Evolutionary conservation across 2,329 filamentous ascomycete genomes (phyloP), one percentile per base, ranked within the genome.

Genomic region (Tolypocladium guangdongense): DNA sequence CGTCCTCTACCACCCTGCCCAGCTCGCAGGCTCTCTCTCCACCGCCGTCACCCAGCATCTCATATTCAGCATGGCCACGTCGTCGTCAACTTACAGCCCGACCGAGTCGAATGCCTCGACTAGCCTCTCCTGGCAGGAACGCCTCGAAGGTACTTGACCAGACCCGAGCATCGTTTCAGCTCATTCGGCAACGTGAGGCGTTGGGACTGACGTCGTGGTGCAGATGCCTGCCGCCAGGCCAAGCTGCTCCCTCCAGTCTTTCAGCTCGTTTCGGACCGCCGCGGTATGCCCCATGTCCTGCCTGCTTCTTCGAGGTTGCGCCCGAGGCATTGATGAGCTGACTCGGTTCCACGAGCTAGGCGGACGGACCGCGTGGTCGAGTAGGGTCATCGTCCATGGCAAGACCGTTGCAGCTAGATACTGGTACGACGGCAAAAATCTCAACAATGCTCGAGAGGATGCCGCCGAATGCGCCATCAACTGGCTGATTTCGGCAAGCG

Each of bases 321-420:
- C 35, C 24, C 22, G 32, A 32, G 7, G 24, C 2, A 22, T 22
- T 38, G n/a, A 27, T 16, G 10, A 32, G 20, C 51, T 52, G 24
- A 51, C 39, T n/a, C 27, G 33, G 37, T 47, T 46, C 41, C 33
- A 16, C 36, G 49, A 18, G 22, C 6, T 32, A 93, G 90, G 90
- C 61, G 90, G 90, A 60, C 87, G 90, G 62, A 96, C 90, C 55
- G 90, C 90, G 54, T 96, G 90, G 90, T 92, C 89, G 54, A 87
- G 86, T 74, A 80, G 79, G 55, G 89, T 95, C 55, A 82, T 77
- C n/a, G 80, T 95, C 54, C 76, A 81, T 61, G 84, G 84, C 52
- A 72, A 78, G 50, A 77, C 73, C 48, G 78, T 88, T 62, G 67
- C 78, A n/a, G 90, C 90, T 48, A 82, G 89, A 57, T 95, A 83